Conservation (phyloP, 495 filamentous ascomycete species). For the Paragyromitra xinjiangensis region DNA sequence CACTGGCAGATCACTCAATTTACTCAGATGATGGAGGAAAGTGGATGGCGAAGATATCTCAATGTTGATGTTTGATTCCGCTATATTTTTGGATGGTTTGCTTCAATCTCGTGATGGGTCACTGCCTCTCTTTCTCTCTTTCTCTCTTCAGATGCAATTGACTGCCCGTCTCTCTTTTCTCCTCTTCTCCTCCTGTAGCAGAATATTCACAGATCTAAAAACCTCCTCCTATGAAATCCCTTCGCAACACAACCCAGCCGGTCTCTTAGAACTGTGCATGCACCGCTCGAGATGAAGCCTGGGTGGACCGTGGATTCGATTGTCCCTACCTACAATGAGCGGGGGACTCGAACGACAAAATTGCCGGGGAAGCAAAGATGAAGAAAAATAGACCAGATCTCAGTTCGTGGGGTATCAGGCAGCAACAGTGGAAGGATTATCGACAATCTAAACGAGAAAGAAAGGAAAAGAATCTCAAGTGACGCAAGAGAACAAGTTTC, state of each 20-base stretch:
- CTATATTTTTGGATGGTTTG: slow-evolving; percentile 1
- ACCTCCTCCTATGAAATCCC: slow-evolving; percentile 56
- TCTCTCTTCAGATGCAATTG: slow-evolving; percentile 19
- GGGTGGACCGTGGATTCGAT: slow-evolving; percentile 42
- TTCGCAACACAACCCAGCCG: slow-evolving; percentile 58
- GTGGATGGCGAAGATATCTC: slow-evolving; percentile 12
- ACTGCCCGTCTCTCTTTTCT: slow-evolving; percentile 8
- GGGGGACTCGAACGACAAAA: slow-evolving; percentile 18
- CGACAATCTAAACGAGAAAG: neutral
- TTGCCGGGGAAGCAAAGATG: neutral
- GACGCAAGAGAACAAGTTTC: neutral
- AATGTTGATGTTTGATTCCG: slow-evolving; percentile 21
- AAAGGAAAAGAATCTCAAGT: neutral
- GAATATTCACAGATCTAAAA: slow-evolving; percentile 19
- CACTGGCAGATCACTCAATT: slow-evolving; percentile 7
- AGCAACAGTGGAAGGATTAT: neutral
- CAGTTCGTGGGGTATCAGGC: slow-evolving; percentile 7
- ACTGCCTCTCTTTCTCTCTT: neutral
- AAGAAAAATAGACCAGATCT: slow-evolving; percentile 14
- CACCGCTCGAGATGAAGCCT: slow-evolving; percentile 53
- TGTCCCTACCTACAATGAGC: slow-evolving; percentile 40
- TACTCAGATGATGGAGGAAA: slow-evolving; percentile 12
- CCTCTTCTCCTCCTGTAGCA: neutral
- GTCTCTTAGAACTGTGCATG: slow-evolving; percentile 57
- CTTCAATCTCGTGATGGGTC: neutral